Evolutionary conservation across 129 eudicot species (phyloP).

Genomic region (Flaveria trinervia): DNA sequence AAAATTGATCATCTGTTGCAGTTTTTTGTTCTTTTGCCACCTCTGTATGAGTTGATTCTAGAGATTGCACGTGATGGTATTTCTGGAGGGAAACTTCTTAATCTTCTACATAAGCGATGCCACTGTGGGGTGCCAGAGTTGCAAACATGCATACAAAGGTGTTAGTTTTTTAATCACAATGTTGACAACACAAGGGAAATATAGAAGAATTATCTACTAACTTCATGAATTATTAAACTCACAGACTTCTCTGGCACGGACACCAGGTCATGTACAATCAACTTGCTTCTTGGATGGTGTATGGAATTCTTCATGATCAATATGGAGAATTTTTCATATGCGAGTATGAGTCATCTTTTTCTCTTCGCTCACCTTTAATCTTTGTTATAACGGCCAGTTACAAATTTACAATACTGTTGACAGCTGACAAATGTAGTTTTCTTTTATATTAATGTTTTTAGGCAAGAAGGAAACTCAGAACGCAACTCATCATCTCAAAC

Average conservation of each 20-base stretch:
- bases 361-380: not conserved
- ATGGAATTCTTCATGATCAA: constrained; percentile 89
- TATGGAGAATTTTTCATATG: constrained; percentile 85
- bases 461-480: constrained; percentile 77
- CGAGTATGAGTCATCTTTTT: constrained; percentile 21
- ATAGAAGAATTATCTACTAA: not conserved
- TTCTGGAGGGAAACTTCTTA: constrained; percentile 89
- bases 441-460: constrained; percentile 31
- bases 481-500: constrained; percentile 40
- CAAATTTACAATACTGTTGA: not conserved
- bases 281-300: constrained; percentile 94
- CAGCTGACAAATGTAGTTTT: constrained; percentile 9
- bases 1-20: constrained; percentile 12
- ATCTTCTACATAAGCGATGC: constrained; percentile 83
- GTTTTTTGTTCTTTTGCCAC: constrained; percentile 95
- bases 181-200: constrained; percentile 7
- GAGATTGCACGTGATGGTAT: constrained; percentile 83
- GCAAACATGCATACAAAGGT: constrained; percentile 95
- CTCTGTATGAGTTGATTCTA: constrained; percentile 84
- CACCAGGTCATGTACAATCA: constrained; percentile 99
- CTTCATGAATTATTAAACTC: constrained; percentile 12
- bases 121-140: constrained; percentile 99
- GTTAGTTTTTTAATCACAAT: constrained; percentile 25
- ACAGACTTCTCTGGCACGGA: constrained; percentile 98
- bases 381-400: not conserved